Conservation (phyloP, 1,284 basidiomycete genomes). For the Chalciporus sp. region DNA sequence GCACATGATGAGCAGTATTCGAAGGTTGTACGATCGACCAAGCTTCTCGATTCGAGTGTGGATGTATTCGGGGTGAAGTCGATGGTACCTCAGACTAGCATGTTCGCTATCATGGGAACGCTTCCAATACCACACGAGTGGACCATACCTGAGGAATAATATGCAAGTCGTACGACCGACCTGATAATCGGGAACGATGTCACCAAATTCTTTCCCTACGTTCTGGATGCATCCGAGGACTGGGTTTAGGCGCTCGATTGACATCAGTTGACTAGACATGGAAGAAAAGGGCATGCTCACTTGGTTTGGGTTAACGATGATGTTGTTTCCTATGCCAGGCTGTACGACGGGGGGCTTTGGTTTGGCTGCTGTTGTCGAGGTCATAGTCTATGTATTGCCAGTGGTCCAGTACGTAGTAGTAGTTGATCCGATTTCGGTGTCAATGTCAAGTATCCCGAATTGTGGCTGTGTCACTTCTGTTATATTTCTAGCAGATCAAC, state of each 20-base stretch:
- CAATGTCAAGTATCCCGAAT: too few species aligned
- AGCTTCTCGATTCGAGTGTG: slow-evolving; percentile 89
- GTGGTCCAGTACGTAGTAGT: too few species aligned
- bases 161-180: slow-evolving; percentile 96
- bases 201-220: slow-evolving; percentile 93
- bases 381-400: too few species aligned
- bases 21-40: slow-evolving; percentile 77
- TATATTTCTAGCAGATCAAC: background rate
- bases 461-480: too few species aligned
- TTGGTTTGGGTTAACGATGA: slow-evolving; percentile 61
- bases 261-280: background rate
- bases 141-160: slow-evolving; percentile 79
- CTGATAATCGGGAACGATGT: slow-evolving; percentile 93
- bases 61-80: slow-evolving; percentile 97
- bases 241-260: slow-evolving; percentile 80
- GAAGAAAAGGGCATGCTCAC: slow-evolving; percentile 5
- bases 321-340: slow-evolving; percentile 70
- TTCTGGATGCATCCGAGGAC: slow-evolving; percentile 84
- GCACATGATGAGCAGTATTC: slow-evolving; percentile 90
- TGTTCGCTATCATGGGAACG: background rate
- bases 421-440: too few species aligned
- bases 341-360: slow-evolving; percentile 65
- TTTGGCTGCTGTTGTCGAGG: slow-evolving; percentile 4
- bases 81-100: slow-evolving; percentile 87
- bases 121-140: background rate